Percentiles rank a stretch among this genome's conserved stretches.
Conservation (phyloP, 2,329 filamentous ascomycete genomes). For the Ceratocystis albifundus region DNA sequence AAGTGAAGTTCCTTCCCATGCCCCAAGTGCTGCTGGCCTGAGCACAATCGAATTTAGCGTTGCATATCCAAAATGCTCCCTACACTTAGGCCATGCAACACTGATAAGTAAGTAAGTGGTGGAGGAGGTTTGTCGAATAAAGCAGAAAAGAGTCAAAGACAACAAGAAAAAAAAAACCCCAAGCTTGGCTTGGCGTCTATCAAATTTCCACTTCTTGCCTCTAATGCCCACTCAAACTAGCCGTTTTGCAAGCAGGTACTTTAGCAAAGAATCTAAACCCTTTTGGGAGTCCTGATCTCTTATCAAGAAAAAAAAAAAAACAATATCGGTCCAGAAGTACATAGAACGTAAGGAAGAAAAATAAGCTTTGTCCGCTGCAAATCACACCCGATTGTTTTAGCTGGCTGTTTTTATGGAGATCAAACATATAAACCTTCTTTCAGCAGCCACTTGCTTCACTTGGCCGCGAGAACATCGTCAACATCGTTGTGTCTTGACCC, state of each 20-base stretch:
- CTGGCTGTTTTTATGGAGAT: neutral
- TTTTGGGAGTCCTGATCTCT: neutral
- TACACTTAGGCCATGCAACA: neutral
- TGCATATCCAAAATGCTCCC: neutral
- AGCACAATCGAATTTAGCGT: neutral
- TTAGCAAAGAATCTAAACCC: neutral
- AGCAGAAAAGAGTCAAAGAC: too few species aligned
- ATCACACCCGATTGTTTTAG: neutral
- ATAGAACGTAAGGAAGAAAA: neutral
- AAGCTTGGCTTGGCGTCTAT: constrained; percentile 6
- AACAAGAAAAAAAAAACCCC: neutral
- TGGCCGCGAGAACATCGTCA: too few species aligned
- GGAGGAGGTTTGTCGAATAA: neutral
- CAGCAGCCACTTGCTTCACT: neutral
- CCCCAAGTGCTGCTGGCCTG: neutral
- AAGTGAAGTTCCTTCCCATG: neutral
- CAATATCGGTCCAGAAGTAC: neutral
- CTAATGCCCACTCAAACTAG: neutral
- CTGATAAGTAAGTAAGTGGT: constrained; percentile 4
- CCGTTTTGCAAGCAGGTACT: neutral
- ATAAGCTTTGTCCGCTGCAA: neutral
- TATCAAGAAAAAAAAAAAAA: neutral
- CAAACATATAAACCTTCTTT: neutral
- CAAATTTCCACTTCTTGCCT: neutral
- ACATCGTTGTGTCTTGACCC: too few species aligned